Evolutionary conservation across 805 yeast genomes (phyloP).

Genomic region (Wickerhamiella sorbophila): DNA sequence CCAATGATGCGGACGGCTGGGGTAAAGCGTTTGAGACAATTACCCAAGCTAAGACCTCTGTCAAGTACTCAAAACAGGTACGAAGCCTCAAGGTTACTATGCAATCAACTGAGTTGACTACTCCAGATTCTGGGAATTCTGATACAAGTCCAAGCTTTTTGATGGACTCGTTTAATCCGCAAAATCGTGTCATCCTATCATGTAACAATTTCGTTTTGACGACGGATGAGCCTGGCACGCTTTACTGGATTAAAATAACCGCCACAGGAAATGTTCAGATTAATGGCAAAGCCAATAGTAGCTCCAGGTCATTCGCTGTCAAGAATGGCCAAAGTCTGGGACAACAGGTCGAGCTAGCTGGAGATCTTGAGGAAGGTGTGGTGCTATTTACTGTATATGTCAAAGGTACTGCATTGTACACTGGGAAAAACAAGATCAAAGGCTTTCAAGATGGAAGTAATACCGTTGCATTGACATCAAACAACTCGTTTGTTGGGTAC

Average conservation of each 20-base stretch:
- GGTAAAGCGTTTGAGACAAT: not conserved
- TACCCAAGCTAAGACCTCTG: not conserved
- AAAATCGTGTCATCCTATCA: not conserved
- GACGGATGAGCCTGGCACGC: too few species aligned
- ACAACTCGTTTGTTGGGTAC: not conserved
- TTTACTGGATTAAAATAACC: not conserved
- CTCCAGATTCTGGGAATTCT: not conserved
- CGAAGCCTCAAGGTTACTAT: not conserved
- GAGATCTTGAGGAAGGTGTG: not conserved
- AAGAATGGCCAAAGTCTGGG: not conserved
- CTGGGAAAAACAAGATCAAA: not conserved
- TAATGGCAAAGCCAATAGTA: not conserved
- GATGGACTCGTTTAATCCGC: conserved; percentile 1
- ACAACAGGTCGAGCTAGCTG: not conserved
- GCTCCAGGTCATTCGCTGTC: not conserved
- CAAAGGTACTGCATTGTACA: not conserved
- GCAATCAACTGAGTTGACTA: not conserved
- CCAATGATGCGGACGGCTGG: not conserved
- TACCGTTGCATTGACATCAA: not conserved
- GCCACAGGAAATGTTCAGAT: not conserved
- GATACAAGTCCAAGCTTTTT: not conserved
- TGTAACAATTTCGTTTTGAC: not conserved
- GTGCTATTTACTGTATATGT: not conserved
- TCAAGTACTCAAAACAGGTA: not conserved
- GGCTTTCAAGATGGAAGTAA: not conserved